Evolutionary conservation across 305 asterid genomes (phyloP), one percentile per base, ranked within the genome.

Genomic region (Euphrasia arctica): DNA sequence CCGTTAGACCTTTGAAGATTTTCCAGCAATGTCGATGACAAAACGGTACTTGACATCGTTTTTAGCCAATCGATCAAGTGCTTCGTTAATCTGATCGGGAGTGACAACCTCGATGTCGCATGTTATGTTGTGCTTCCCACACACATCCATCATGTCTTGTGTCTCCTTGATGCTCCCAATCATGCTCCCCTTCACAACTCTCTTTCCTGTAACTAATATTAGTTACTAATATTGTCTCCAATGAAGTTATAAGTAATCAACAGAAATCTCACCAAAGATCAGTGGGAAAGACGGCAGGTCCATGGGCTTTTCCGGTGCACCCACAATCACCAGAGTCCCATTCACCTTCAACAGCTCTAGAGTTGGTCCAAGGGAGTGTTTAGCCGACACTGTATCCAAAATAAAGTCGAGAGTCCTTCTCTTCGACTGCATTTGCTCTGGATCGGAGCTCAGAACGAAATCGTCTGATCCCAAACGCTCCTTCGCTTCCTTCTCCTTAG

Each of bases 31-130:
- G 69, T 89, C 95, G 27, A 88, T 85, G 31, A 88, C 98, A 50
- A 88, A 91, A 0, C 96, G 90, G 54, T 91, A 91, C 80, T 89
- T 91, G 9, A 91, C 91, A 62, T 91, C 98, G 47, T 91, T 89
- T 36, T 77, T 71, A 1, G 81, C 84, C 1, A 89, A 82, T 3
- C 95, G 90, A 14, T 71, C 69, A 14, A 86, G 77, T 3, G 96
- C 91, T 61, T 82, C 80, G 14, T 91, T 86, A 36, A 91, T 89
- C 32, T 72, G 36, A 63, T 82, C 67, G 0, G 86, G 72, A 0
- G 15, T 63, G 48, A 91, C 91, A 42, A 91, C 70, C 73, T 91
- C 95, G 45, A 89, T 72, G 6, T 91, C 96, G 50, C 96, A 86
- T 5, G 82, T 74, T 54, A 89, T 89, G 70, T 87, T 87, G 62